Base-by-base conservation (phyloP, 352 stramenopile species). In the Globisporangium echinulatum region DNA sequence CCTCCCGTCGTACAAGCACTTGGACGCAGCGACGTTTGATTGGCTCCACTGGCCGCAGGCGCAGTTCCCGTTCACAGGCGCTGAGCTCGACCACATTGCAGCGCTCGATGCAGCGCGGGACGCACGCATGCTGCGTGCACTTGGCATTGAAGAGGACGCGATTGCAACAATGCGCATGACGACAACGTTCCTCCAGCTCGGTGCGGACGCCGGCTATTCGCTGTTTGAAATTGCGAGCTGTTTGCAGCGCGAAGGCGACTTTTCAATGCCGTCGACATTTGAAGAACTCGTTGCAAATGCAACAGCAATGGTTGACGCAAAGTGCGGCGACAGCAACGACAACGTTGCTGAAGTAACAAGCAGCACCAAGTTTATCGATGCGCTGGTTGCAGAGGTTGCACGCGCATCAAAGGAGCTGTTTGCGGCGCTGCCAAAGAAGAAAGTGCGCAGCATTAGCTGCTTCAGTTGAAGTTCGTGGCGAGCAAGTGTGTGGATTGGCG, bases 11-110 rank as follows among this genome's bases (percentile, higher is more conserved):
- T 92, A 80, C 73, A 81, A 89, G 67, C 72, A 95, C 54, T 54
- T 96, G 39, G 86, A 92, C 53, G 74, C 74, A 7, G 82, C 88
- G 15, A 90, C 68, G 17, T 95, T 96, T 52, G 88, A 96, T 66
- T 94, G 87, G 87, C 71, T 96, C 52, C 72, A 88, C 50, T 96
- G 88, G 84, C 82, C 86, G 1, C 88, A 96, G 59, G 82, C 88
- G 15, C 87, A 96, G 62, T 90, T 91, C 66, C 87, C 88, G 38
- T 92, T 96, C 69, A 93, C 77, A 36, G 71, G 70, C 54, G 74
- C 77, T 11, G 81, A 91, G 60, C 59, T 94, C 3, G 76, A 91
- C 37, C 83, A 91, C 56, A 90, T 96, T 38, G 72, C 72, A 44
- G 79, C 75, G 56, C 67, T 96, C 13, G 75, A 94, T 44, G 69